Evolutionary conservation across 805 yeast species (phyloP), one percentile per base, ranked within the genome.

Genomic region (Pichia rugopelliculosa): DNA sequence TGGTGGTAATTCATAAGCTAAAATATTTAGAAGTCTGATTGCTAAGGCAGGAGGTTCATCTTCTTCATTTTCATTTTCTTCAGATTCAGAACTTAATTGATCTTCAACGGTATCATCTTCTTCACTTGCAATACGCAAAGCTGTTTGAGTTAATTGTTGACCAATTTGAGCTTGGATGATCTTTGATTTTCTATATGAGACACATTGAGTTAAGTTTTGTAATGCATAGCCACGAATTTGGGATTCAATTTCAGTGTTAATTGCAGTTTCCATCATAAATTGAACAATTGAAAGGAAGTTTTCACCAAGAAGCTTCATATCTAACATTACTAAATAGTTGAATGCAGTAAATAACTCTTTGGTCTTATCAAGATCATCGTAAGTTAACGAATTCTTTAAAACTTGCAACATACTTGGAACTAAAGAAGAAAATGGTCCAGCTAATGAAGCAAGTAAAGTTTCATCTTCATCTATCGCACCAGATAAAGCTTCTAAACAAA

Each of bases 11-110:
- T 84, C 89, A 40, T 82, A 72, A 17, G 98, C 79, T 55, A 91
- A 79, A 60, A 79, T 77, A 45, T 87, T 85, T 46, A 93, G 66
- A 50, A 91, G 71, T 69, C 96, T 79, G 58, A 89, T 74, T 15
- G 95, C 96, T 55, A 88, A 75, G 44, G 84, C 66, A 39, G 81
- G 68, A 48, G 96, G 95, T 47, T 82, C 76, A 59, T 80, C 84
- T 68, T 91, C 98, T 69, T 89, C 96, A 61, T 87, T 89, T 66
- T 89, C 96, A 56, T 87, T 91, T 58, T 89, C 95, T 62, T 87
- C 96, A 53, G 84, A 90, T 59, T 85, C 91, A 51, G 78, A 82
- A 53, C 80, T 79, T 54, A 85, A 74, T 62, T 84, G 91, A 33
- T 77, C 82, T 46, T 79, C 86, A 40, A 79, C 84, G 55, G 85